Percentiles rank a stretch among this genome's conserved stretches.
These are phyloP conservation scores for Entonaema liquescens DNA, from an alignment of 495 filamentous ascomycete species.

Conservation along the genomic window DNA sequence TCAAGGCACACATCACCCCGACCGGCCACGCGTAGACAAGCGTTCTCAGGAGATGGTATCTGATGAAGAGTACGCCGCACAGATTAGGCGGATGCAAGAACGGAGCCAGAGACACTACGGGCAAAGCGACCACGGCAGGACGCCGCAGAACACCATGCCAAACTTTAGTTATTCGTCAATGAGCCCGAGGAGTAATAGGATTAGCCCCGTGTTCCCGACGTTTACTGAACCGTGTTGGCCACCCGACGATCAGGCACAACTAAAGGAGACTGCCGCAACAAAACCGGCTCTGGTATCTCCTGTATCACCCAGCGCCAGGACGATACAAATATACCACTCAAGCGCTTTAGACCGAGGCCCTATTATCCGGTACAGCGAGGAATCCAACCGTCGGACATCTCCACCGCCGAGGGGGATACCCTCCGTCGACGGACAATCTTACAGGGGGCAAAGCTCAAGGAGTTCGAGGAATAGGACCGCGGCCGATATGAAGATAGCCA, in stretches of 20 bases:
- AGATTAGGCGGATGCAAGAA: conserved; percentile 22
- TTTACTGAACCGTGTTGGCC: not conserved
- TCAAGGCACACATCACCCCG: conserved; percentile 35
- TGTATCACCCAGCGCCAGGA: not conserved
- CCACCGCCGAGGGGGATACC: not conserved
- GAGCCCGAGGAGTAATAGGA: conserved; percentile 15
- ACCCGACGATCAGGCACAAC: not conserved
- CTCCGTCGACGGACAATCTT: not conserved
- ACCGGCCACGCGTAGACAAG: conserved; percentile 35
- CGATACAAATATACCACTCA: conserved; percentile 8
- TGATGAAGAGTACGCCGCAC: conserved; percentile 25
- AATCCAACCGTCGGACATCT: not conserved
- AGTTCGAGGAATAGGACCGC: not conserved
- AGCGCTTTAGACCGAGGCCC: conserved; percentile 8
- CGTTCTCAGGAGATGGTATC: conserved; percentile 4
- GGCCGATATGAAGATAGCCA: not conserved
- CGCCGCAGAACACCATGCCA: not conserved
- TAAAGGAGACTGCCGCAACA: not conserved
- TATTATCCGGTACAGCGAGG: conserved; percentile 10
- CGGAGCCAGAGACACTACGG: conserved; percentile 9
- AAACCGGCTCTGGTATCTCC: not conserved
- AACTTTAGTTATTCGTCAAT: conserved; percentile 22
- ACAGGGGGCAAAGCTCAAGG: not conserved
- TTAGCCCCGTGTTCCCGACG: not conserved
- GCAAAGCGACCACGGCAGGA: not conserved